These are phyloP conservation scores for Aphanoascus verrucosus DNA, from an alignment of 2,329 filamentous ascomycete genomes.

Conservation along the genomic window DNA sequence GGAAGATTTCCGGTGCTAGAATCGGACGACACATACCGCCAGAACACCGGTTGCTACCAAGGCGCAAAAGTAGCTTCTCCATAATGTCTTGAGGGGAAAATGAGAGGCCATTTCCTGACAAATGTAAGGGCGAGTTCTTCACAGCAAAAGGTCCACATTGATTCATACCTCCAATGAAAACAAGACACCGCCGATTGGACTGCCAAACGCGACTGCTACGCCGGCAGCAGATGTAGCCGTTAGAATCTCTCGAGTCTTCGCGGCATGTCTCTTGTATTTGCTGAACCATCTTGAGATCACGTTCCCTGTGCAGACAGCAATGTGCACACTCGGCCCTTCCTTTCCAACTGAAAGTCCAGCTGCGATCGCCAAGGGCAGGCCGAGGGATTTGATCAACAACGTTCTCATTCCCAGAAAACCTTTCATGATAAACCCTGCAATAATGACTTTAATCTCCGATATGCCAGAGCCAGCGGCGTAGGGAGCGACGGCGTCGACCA, in stretches of 20 bases:
- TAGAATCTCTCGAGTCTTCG: constrained; percentile 88
- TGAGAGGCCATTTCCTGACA: constrained; percentile 79
- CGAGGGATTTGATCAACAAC: constrained; percentile 84
- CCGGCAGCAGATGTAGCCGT: constrained; percentile 91
- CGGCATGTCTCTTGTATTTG: constrained; percentile 84
- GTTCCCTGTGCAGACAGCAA: constrained; percentile 93
- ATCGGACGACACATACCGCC: constrained; percentile 41
- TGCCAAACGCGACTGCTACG: constrained; percentile 92
- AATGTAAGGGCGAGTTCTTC: constrained; percentile 15
- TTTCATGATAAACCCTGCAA: constrained; percentile 98
- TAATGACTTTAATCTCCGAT: constrained; percentile 98
- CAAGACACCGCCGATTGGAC: constrained; percentile 89
- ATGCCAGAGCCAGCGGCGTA: constrained; percentile 96
- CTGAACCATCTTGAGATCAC: constrained; percentile 87
- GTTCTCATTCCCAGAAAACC: constrained; percentile 90
- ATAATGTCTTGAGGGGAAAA: constrained; percentile 93
- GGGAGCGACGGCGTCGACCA: constrained; percentile 86
- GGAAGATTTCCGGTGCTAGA: not conserved
- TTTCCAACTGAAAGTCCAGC: constrained; percentile 93
- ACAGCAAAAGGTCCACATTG: not conserved
- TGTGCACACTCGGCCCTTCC: constrained; percentile 97
- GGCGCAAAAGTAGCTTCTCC: constrained; percentile 96
- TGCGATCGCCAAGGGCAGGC: constrained; percentile 80
- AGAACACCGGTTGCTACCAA: constrained; percentile 87
- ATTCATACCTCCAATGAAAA: constrained; percentile 68